Evolutionary conservation across 345 rosid species (phyloP), one percentile per base, ranked within the genome.

Genomic region (Erysimum cheiranthoides): DNA sequence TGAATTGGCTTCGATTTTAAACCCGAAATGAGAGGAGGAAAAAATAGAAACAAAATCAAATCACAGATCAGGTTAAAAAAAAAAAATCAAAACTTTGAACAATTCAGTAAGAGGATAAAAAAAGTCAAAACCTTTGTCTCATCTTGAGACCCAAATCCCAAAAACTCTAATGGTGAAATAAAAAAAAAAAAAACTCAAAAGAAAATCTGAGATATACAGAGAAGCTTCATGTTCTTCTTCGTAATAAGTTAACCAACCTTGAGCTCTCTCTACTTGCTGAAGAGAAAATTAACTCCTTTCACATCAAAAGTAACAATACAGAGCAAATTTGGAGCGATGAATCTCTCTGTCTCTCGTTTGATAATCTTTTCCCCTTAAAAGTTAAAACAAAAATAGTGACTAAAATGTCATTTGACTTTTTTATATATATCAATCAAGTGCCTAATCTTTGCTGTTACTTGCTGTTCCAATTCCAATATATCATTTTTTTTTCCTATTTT

Each of bases 401-500:
- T 57, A 71, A 77, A 64, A 64, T 53, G 72, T 61, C 61, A 59
- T 72, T 72, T 72, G 81, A 73, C 81, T 78, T 71, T 63, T 51
- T 59, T 38, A 2, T 32, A 8, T 31, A 50, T 56, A 21, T 56
- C 75, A 62, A 70, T 74, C 69, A 60, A 68, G 47, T 18, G 63
- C 77, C 47, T 71, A 57, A 71, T 77, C 61, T 71, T 71, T 66
- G 81, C 81, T 76, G 79, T 76, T 76, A 52, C 70, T 70, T 76
- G 75, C 80, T 78, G 81, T 78, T 71, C 17, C 39, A 59, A 72
- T 72, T 62, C 76, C 28, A 77, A 59, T 14, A 50, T 45, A 52
- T 69, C 9, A 10, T 27, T 62, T 45, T 61, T 36, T 36, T 38
- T 21, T 18, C 54, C 10, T 5, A 1, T 45, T 12, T 12, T 25